Evolutionary conservation across 1,139 yeast genomes (phyloP).

Genomic region (Hemisphaericaspora xylofermentans): DNA sequence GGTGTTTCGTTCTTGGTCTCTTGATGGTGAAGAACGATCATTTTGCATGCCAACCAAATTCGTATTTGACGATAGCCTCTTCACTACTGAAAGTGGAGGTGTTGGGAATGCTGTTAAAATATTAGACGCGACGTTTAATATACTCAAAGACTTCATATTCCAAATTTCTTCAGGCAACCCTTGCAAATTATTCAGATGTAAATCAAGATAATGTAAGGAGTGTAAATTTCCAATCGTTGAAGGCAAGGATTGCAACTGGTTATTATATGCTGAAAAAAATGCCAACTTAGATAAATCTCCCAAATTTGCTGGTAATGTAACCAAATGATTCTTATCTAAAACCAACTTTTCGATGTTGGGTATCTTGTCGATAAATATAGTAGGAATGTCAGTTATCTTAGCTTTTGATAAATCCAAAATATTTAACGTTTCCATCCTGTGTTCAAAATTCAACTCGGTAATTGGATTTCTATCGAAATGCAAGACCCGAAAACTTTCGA

Average conservation of each 20-base stretch:
- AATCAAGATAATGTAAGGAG: conserved; percentile 67
- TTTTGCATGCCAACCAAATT: conserved; percentile 18
- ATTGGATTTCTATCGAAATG: conserved; percentile 70
- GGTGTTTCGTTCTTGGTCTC: background rate
- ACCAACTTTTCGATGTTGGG: conserved; percentile 72
- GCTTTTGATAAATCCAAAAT: conserved; percentile 80
- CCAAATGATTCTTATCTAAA: conserved; percentile 81
- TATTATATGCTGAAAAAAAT: conserved; percentile 69
- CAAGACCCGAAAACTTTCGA: conserved; percentile 54
- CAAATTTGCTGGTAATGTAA: conserved; percentile 70
- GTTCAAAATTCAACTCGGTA: conserved; percentile 66
- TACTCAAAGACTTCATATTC: conserved; percentile 56
- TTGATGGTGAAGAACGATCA: background rate
- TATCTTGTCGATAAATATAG: conserved; percentile 59
- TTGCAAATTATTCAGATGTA: conserved; percentile 84
- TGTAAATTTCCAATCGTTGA: conserved; percentile 58
- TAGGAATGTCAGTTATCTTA: conserved; percentile 71
- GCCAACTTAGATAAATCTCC: conserved; percentile 58
- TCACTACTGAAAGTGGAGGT: conserved; percentile 43
- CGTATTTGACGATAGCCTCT: conserved; percentile 35
- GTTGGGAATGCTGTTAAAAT: conserved; percentile 66
- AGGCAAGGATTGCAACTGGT: conserved; percentile 77
- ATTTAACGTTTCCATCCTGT: conserved; percentile 59
- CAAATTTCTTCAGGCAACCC: conserved; percentile 67
- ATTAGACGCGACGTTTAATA: conserved; percentile 79